These are phyloP conservation scores for Botrytis porri DNA, from an alignment of 2,329 filamentous ascomycete genomes.

Conservation along the genomic window DNA sequence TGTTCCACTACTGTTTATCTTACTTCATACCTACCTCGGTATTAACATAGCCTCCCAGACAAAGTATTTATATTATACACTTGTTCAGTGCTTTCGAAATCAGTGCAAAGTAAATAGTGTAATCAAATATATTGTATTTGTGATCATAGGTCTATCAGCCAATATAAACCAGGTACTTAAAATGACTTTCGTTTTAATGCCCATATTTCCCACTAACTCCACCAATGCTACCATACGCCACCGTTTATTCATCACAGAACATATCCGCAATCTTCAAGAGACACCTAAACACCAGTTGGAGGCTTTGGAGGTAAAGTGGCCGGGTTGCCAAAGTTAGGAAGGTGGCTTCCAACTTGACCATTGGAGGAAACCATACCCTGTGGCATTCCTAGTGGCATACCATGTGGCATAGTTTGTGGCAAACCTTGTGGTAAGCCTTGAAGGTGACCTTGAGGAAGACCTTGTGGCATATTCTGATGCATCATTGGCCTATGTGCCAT, in stretches of 20 bases:
- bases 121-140: slow-evolving; percentile 24
- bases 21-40: not conserved
- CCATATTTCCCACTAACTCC: slow-evolving; percentile 37
- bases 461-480: slow-evolving; percentile 36
- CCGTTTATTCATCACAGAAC: slow-evolving; percentile 33
- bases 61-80: not conserved
- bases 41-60: not conserved
- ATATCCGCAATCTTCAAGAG: slow-evolving; percentile 23
- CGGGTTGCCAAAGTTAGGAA: slow-evolving; percentile 55
- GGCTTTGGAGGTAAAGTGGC: slow-evolving; percentile 54
- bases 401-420: slow-evolving; percentile 30
- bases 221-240: slow-evolving; percentile 40
- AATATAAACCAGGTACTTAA: slow-evolving; percentile 35
- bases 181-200: slow-evolving; percentile 32
- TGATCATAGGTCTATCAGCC: slow-evolving; percentile 36
- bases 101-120: not conserved
- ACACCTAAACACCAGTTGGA: slow-evolving; percentile 42
- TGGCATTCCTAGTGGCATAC: slow-evolving; percentile 29
- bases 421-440: slow-evolving; percentile 30
- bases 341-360: slow-evolving; percentile 44
- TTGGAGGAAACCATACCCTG: slow-evolving; percentile 33
- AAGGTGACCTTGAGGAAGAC: slow-evolving; percentile 23
- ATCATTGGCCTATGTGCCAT: slow-evolving; percentile 39
- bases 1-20: not conserved
- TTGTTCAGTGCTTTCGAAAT: not conserved